Percentiles rank a stretch among this genome's conserved stretches.
Conservation (phyloP, 2,329 filamentous ascomycete species). For the Pseudopyricularia javanii region DNA sequence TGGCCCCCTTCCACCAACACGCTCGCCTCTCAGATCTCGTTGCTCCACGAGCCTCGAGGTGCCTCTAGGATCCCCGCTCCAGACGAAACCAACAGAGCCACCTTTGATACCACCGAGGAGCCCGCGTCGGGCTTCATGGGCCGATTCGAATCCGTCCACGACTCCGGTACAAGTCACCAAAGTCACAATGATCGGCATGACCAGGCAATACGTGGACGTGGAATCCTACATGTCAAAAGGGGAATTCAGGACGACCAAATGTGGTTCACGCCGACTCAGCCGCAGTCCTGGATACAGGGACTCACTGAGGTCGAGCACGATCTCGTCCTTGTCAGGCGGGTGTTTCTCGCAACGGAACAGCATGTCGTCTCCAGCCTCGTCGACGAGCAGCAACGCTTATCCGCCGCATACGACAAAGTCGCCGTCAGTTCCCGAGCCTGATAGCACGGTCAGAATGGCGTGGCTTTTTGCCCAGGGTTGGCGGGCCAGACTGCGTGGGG, state of each 20-base stretch:
- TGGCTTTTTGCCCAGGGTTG: constrained; percentile 26
- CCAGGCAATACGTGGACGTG: neutral
- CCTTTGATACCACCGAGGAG: neutral
- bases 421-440: neutral
- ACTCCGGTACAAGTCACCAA: neutral
- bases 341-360: neutral
- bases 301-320: neutral
- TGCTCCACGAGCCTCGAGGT: neutral
- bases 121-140: neutral
- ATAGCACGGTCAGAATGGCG: constrained; percentile 18
- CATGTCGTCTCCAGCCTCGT: neutral
- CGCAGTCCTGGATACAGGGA: neutral
- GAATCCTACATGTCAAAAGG: neutral
- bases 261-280: neutral
- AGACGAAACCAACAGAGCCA: neutral
- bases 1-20: neutral
- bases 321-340: neutral
- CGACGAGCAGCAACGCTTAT: too few species aligned
- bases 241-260: neutral
- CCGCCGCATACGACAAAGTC: neutral
- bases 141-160: neutral
- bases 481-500: constrained; percentile 18
- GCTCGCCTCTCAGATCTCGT: neutral
- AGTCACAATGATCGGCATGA: neutral
- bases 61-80: neutral